phyloP scores from a whole-genome alignment of 768 basidiomycete species.

The Russula olivacea region DNA sequence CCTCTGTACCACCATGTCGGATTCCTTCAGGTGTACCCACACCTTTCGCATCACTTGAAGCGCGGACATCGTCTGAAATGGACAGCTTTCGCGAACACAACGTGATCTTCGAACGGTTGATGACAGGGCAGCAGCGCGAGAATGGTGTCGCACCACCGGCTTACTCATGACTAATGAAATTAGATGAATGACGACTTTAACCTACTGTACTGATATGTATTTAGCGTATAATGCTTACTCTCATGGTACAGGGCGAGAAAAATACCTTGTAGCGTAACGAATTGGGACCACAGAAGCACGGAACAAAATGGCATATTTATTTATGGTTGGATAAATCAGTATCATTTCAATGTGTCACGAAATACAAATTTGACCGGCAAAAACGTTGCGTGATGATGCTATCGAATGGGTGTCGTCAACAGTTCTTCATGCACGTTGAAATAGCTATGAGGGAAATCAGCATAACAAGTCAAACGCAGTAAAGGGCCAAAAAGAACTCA shows the following conservation, averaged over 20 bases:
- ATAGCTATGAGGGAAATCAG: slow-evolving; percentile 31
- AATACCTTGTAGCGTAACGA: background rate
- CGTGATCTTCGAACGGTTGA: slow-evolving; percentile 59
- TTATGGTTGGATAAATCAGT: background rate
- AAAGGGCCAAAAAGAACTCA: slow-evolving; percentile 38
- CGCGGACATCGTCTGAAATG: slow-evolving; percentile 28
- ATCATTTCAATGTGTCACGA: background rate
- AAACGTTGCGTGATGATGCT: background rate
- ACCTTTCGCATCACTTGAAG: background rate
- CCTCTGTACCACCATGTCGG: background rate
- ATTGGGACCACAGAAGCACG: background rate
- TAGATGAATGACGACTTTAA: background rate
- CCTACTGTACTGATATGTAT: background rate
- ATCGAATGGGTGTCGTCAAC: slow-evolving; percentile 28
- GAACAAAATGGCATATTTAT: background rate
- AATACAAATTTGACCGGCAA: background rate
- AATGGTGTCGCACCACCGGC: slow-evolving; percentile 79
- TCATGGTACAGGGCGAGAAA: background rate
- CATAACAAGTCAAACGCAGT: too few relatives aligned
- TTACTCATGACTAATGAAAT: slow-evolving; percentile 35
- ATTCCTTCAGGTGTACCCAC: background rate
- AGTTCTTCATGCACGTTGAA: slow-evolving; percentile 53
- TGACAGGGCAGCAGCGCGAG: slow-evolving; percentile 78
- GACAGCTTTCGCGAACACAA: slow-evolving; percentile 39
- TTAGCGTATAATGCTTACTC: background rate